A percentile compares a stretch with the other conserved stretches of the same genome.
These are phyloP conservation scores for Diaporthe citriasiana DNA, from an alignment of 2,329 filamentous ascomycete genomes.

Conservation along the genomic window DNA sequence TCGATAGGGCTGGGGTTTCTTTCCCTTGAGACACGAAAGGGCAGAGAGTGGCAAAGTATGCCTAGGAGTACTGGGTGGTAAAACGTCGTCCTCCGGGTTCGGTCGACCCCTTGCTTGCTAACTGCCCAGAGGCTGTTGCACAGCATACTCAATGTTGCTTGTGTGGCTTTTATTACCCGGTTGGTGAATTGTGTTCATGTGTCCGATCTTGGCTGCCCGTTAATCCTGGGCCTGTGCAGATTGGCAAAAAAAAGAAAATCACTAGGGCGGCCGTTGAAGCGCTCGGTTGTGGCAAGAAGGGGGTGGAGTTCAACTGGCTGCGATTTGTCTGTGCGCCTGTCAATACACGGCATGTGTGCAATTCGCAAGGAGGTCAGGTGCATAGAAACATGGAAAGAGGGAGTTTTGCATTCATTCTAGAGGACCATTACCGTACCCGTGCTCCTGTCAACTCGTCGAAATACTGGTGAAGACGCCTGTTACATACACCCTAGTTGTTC, in stretches of 20 bases:
- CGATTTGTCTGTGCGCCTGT: slow-evolving; percentile 6
- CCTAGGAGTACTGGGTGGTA: not conserved
- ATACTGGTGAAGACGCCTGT: slow-evolving; percentile 24
- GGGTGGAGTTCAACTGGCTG: not conserved
- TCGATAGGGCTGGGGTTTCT: slow-evolving; percentile 30
- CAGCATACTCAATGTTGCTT: slow-evolving; percentile 34
- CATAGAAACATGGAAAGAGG: not conserved
- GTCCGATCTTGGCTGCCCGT: slow-evolving; percentile 7
- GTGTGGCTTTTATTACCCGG: slow-evolving; percentile 33
- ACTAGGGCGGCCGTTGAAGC: slow-evolving; percentile 4
- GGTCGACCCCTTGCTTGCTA: slow-evolving; percentile 37
- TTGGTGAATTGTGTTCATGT: slow-evolving; percentile 32
- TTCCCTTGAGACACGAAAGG: not conserved
- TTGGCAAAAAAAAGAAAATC: slow-evolving; percentile 5
- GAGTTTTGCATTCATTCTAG: slow-evolving; percentile 35
- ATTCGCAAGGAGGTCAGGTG: not conserved
- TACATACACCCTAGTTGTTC: slow-evolving; percentile 34
- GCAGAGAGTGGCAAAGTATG: not conserved
- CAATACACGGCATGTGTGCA: slow-evolving; percentile 14
- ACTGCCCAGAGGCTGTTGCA: slow-evolving; percentile 37
- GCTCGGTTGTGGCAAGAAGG: not conserved
- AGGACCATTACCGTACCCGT: slow-evolving; percentile 31
- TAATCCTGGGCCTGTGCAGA: not conserved
- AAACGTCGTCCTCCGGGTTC: slow-evolving; percentile 1
- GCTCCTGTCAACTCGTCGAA: slow-evolving; percentile 3